phyloP scores from a whole-genome alignment of 805 yeast genomes.

The Candida bentonensis region DNA sequence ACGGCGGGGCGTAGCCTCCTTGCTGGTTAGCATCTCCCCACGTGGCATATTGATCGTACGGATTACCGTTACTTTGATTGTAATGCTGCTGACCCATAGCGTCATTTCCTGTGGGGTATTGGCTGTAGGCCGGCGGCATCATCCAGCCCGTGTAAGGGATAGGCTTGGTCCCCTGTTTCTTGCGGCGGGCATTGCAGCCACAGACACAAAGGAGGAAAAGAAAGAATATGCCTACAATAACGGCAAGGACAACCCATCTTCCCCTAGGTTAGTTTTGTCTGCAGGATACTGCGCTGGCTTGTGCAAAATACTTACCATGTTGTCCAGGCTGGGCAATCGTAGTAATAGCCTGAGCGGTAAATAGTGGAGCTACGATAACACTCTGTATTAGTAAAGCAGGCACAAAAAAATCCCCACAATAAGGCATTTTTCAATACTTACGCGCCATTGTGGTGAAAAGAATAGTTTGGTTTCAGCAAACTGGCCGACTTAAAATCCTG shows the following conservation, averaged over 20 bases:
- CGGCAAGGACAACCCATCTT: not conserved
- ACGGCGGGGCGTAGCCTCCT: not conserved
- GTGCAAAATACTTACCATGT: not conserved
- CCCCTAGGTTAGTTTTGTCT: not conserved
- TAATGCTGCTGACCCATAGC: not conserved
- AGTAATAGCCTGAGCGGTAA: not conserved
- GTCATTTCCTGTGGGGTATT: too few relatives aligned
- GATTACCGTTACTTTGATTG: not conserved
- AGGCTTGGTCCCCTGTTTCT: not conserved
- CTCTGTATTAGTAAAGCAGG: not conserved
- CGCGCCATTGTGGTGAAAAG: too few relatives aligned
- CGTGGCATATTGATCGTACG: not conserved
- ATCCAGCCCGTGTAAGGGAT: not conserved
- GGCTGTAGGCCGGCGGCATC: not conserved
- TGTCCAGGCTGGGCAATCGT: not conserved
- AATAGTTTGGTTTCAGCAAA: too few relatives aligned
- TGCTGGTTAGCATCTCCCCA: not conserved
- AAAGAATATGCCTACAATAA: not conserved
- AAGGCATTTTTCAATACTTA: too few relatives aligned
- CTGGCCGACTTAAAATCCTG: too few relatives aligned
- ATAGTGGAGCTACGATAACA: not conserved
- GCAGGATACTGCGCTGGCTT: not conserved
- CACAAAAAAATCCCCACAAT: too few relatives aligned
- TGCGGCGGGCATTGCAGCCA: not conserved
- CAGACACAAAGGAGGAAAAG: not conserved